Evolutionary conservation across 1,284 basidiomycete genomes (phyloP).

Genomic region (Malassezia dermatis): DNA sequence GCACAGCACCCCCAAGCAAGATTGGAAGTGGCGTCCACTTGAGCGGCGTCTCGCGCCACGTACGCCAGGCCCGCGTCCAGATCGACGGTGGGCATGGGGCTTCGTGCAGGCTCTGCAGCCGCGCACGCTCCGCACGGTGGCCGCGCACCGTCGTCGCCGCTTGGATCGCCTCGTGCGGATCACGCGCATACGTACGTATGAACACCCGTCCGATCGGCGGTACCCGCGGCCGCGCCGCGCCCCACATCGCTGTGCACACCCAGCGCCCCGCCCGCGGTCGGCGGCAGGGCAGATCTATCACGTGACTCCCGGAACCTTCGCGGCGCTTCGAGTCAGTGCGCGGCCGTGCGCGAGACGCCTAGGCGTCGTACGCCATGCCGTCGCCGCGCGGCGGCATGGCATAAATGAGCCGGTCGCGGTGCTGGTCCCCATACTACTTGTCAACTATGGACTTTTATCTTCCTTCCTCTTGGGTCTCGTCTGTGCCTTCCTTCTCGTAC

Average conservation of each 20-base stretch:
- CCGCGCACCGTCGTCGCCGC: constrained; percentile 38
- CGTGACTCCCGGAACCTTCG: constrained; percentile 10
- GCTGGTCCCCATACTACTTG: background rate
- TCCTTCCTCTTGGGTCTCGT: background rate
- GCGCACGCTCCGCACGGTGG: constrained; percentile 24
- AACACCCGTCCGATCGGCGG: background rate
- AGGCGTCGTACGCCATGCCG: background rate
- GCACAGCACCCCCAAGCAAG: constrained; percentile 54
- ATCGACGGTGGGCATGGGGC: constrained; percentile 1
- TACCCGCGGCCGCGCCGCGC: background rate
- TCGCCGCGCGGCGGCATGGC: background rate
- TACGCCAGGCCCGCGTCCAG: constrained; percentile 53
- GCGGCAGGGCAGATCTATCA: background rate
- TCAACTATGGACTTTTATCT: constrained; percentile 3
- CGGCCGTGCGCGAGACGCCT: background rate
- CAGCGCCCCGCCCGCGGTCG: background rate
- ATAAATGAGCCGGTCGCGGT: background rate
- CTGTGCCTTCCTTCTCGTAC: background rate
- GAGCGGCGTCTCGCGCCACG: constrained; percentile 78
- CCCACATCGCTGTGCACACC: background rate
- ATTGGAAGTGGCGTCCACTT: constrained; percentile 93
- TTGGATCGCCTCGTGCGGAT: constrained; percentile 35
- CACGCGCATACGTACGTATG: constrained; percentile 19
- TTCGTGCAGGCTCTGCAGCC: constrained; percentile 6
- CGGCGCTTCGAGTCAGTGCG: background rate